These are phyloP conservation scores for Citrus sp. DNA, from an alignment of 345 rosid species.

Conservation along the genomic window DNA sequence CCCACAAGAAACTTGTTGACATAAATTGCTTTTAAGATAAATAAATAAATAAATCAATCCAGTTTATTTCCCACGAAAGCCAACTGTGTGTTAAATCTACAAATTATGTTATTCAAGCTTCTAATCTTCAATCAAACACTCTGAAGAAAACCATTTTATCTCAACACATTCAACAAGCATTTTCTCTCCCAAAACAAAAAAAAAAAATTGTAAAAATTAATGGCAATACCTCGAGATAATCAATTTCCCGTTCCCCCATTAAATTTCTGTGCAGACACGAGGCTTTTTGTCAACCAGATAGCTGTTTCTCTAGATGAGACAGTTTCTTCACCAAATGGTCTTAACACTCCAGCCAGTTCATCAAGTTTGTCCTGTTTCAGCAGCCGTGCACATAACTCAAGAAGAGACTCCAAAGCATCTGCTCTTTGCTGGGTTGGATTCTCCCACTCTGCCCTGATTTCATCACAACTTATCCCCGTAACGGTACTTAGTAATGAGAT, in stretches of 20 bases:
- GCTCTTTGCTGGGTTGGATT: conserved; percentile 78
- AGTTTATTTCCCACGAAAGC: conserved; percentile 13
- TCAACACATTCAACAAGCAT: conserved; percentile 8
- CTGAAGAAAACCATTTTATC: conserved; percentile 12
- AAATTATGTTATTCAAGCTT: conserved; percentile 13
- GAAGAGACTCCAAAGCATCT: conserved; percentile 82
- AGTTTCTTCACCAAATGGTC: conserved; percentile 87
- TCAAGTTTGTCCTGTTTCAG: conserved; percentile 83
- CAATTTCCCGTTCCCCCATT: conserved; percentile 51
- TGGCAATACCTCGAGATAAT: conserved; percentile 15
- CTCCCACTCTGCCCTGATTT: conserved; percentile 44
- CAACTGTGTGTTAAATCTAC: conserved; percentile 14
- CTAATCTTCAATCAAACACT: conserved; percentile 30
- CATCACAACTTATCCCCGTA: conserved; percentile 44
- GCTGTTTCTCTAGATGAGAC: conserved; percentile 98
- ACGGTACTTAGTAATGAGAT: conserved; percentile 54
- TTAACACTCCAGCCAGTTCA: conserved; percentile 83
- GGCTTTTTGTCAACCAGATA: conserved; percentile 91
- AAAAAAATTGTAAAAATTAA: conserved; percentile 21
- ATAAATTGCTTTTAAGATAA: background rate
- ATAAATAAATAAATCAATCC: background rate
- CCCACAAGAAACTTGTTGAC: background rate
- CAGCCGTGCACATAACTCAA: conserved; percentile 86
- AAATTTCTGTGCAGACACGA: conserved; percentile 73
- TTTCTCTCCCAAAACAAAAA: conserved; percentile 5